Evolutionary conservation across 1,284 basidiomycete species (phyloP), one percentile per base, ranked within the genome.

Genomic region (Phellinidium pouzarii): DNA sequence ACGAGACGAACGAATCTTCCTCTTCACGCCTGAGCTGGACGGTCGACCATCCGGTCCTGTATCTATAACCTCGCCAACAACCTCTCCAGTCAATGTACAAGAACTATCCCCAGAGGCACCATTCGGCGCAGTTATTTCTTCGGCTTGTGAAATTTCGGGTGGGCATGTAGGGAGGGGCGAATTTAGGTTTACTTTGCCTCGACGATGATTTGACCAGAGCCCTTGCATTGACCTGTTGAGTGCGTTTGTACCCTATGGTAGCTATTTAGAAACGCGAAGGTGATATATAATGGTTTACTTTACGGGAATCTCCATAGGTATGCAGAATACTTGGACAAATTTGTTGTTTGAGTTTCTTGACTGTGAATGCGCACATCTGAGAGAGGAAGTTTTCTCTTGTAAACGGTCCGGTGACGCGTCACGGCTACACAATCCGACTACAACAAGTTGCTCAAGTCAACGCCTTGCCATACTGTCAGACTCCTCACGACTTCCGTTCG

Each of bases 201-300:
- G 75, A 36, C 81, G 69, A 50, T 87, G 84, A 8, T 69, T 72
- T 0, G 81, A 78, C 86, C 87, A 89, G 25, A 87, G 72, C 19
- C 78, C 80, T 66, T 87, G 85, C 81, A 87, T 85, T 19, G 84
- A 86, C 52, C 75, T 74, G 66, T 89, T 89, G 59, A 89, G 70
- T 14, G 77, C 66, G 69, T 87, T 87, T 59, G 82, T 76, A 53
- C 77, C 79, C 84, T 86, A 38, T 11, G 9, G 7, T 51, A 11
- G 27, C n/a, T 46, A 3, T 3, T 6, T 20, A n/a, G 20, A 6
- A 27, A 20, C 46, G 19, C 26, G 14, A 22, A 36, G 25, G 42
- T 23, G 37, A 45, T 37, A 53, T 50, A 41, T 27, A 52, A 25
- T 31, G 20, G 17, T 27, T 19, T 4, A 57, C 60, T 46, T n/a